These are phyloP conservation scores for Kurtzmaniella natalensis DNA, from an alignment of 1,139 yeast genomes.

Conservation along the genomic window DNA sequence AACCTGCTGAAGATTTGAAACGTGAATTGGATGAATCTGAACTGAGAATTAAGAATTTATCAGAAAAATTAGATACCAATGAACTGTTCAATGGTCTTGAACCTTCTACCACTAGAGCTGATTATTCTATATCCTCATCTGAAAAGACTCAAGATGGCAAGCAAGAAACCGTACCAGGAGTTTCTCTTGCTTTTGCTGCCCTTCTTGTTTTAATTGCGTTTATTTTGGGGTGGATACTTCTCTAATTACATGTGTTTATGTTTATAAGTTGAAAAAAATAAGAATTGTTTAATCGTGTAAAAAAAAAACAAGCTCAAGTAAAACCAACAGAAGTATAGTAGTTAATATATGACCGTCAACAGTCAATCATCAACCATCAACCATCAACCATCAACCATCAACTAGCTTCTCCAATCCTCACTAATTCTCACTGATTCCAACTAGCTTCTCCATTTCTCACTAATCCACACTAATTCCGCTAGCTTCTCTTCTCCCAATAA, in stretches of 20 bases:
- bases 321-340: too few species aligned
- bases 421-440: too few species aligned
- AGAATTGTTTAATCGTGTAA: neutral
- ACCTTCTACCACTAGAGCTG: slow-evolving; percentile 6
- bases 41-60: slow-evolving; percentile 38
- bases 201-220: slow-evolving; percentile 52
- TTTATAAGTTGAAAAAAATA: slow-evolving; percentile 1
- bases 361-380: too few species aligned
- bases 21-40: slow-evolving; percentile 36
- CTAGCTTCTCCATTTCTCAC: too few species aligned
- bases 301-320: too few species aligned
- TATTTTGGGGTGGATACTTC: slow-evolving; percentile 57
- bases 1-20: slow-evolving; percentile 14
- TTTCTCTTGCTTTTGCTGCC: slow-evolving; percentile 50
- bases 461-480: too few species aligned
- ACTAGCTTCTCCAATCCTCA: too few species aligned
- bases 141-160: slow-evolving; percentile 5
- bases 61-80: slow-evolving; percentile 37
- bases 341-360: too few species aligned
- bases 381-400: too few species aligned
- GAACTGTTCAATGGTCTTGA: slow-evolving; percentile 9
- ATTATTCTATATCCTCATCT: slow-evolving; percentile 5
- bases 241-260: slow-evolving; percentile 23
- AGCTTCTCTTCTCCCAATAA: too few species aligned
- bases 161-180: slow-evolving; percentile 29